Evolutionary conservation across 225 moss, liverwort and hornwort species (phyloP).

Genomic region (Climacium dendroides): DNA sequence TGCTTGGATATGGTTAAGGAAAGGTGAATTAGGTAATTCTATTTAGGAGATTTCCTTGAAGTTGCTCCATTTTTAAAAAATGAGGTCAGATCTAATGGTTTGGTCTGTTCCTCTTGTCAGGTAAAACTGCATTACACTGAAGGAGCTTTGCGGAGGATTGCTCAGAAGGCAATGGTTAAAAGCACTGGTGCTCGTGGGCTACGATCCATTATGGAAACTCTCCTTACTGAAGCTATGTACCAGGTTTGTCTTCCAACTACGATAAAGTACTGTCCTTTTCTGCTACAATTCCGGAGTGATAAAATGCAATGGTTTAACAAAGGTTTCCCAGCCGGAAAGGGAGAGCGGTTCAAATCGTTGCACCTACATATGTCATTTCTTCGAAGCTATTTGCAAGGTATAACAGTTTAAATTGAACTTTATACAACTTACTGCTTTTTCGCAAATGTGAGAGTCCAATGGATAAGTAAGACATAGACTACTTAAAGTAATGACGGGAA

Average conservation of each 20-base stretch:
- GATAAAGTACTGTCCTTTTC: neutral
- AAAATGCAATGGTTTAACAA: neutral
- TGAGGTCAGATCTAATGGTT: neutral
- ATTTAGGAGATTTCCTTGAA: neutral
- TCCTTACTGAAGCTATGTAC: constrained; percentile 96
- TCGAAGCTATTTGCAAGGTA: neutral
- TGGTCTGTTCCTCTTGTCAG: constrained; percentile 13
- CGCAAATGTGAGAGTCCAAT: neutral
- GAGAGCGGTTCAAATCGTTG: neutral
- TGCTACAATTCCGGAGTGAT: neutral
- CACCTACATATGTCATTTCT: neutral
- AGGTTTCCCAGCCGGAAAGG: neutral
- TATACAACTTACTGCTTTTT: neutral
- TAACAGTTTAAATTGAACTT: neutral
- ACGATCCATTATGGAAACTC: constrained; percentile 86
- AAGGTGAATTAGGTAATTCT: neutral
- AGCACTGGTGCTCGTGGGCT: constrained; percentile 95
- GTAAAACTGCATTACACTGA: constrained; percentile 91
- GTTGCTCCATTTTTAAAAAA: neutral
- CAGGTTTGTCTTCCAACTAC: constrained; percentile 39
- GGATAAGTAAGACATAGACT: neutral
- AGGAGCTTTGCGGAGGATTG: constrained; percentile 80
- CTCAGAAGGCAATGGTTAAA: constrained; percentile 82
- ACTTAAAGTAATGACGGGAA: neutral
- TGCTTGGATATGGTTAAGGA: neutral